These are phyloP conservation scores for Chrysanthemum lavandulifolium DNA, from an alignment of 129 eudicot genomes.

Conservation along the genomic window DNA sequence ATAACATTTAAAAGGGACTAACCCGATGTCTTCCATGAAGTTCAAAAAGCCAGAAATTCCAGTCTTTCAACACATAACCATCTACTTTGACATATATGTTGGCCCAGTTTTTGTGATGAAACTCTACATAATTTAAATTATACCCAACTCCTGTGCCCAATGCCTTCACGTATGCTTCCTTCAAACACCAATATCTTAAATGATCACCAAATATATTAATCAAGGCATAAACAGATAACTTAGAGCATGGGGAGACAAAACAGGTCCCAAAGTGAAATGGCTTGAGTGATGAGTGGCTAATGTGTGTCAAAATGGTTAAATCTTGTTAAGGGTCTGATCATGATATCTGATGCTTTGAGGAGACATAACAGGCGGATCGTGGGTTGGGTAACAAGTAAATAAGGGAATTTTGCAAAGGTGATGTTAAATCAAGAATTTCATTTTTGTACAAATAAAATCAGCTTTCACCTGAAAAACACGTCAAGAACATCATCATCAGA, in stretches of 20 bases:
- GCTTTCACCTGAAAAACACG: slow-evolving; percentile 59
- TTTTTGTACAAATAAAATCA: neutral
- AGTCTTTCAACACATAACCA: slow-evolving; percentile 53
- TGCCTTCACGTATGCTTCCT: slow-evolving; percentile 93
- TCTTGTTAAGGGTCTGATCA: too few species aligned
- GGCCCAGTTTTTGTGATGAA: slow-evolving; percentile 65
- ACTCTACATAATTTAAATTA: slow-evolving; percentile 53
- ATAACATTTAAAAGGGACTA: slow-evolving; percentile 23
- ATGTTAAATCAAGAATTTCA: neutral
- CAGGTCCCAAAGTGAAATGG: too few species aligned
- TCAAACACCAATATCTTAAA: slow-evolving; percentile 90
- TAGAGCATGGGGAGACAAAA: too few species aligned
- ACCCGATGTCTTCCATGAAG: slow-evolving; percentile 58
- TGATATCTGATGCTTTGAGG: neutral
- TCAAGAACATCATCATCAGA: slow-evolving; percentile 47
- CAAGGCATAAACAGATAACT: too few species aligned
- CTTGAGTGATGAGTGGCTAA: too few species aligned
- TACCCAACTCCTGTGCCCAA: slow-evolving; percentile 79
- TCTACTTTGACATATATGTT: slow-evolving; percentile 57
- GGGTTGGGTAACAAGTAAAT: neutral
- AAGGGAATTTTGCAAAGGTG: neutral
- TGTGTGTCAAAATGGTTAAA: too few species aligned
- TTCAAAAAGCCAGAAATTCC: slow-evolving; percentile 78
- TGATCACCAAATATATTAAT: neutral
- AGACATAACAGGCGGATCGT: neutral